Percentiles rank a stretch among this genome's conserved stretches.
phyloP scores from a whole-genome alignment of 1,284 basidiomycete genomes.

The Pseudozyma thailandica region DNA sequence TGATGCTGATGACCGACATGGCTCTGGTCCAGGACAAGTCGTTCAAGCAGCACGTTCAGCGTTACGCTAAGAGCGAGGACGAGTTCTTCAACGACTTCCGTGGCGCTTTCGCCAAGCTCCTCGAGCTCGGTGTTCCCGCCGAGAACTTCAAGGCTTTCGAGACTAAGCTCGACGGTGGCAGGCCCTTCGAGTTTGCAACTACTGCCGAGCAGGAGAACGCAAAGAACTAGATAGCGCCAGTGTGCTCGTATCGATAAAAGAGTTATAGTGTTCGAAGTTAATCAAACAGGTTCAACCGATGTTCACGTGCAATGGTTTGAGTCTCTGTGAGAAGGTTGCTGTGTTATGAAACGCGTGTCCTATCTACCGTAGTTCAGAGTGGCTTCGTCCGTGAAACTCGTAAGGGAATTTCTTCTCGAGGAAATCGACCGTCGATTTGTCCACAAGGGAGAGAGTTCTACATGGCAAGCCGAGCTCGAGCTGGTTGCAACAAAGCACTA shows the following conservation, averaged over 20 bases:
- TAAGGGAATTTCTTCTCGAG: too few relatives aligned
- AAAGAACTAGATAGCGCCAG: constrained; percentile 8
- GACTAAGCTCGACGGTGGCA: constrained; percentile 50
- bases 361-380: too few relatives aligned
- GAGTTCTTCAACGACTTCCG: constrained; percentile 66
- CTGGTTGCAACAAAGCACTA: too few relatives aligned
- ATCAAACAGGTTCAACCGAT: constrained; percentile 4
- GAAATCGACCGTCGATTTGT: too few relatives aligned
- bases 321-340: neutral
- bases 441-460: too few relatives aligned
- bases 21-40: constrained; percentile 56
- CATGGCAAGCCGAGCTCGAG: too few relatives aligned
- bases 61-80: constrained; percentile 66
- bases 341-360: too few relatives aligned
- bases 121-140: constrained; percentile 65
- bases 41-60: constrained; percentile 63
- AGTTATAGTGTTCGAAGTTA: constrained; percentile 4
- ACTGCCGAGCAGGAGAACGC: constrained; percentile 58
- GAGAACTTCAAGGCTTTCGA: constrained; percentile 62
- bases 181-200: constrained; percentile 46
- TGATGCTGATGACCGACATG: constrained; percentile 77
- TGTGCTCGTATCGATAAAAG: constrained; percentile 1
- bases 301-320: neutral
- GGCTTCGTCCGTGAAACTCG: too few relatives aligned
- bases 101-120: constrained; percentile 51